phyloP scores from a whole-genome alignment of 2,329 filamentous ascomycete species.

The Aspergillus latus region DNA sequence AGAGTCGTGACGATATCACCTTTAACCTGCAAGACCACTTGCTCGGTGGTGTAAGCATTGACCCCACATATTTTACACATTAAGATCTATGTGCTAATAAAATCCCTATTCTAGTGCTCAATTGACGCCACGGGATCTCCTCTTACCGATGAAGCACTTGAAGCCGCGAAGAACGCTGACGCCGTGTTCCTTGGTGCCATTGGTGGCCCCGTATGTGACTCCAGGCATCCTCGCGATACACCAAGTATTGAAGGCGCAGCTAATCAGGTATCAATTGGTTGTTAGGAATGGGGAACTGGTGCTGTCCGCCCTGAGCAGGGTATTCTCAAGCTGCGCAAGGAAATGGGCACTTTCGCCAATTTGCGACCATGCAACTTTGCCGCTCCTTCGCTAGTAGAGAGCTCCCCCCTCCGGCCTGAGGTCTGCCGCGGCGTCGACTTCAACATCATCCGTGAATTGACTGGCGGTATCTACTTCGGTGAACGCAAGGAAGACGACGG shows the following conservation, averaged over 20 bases:
- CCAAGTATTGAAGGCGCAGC: neutral
- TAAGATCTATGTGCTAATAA: neutral
- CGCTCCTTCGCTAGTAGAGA: slow-evolving; percentile 77
- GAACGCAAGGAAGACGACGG: slow-evolving; percentile 75
- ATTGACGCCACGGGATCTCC: slow-evolving; percentile 79
- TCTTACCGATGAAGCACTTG: slow-evolving; percentile 78
- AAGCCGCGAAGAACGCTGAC: slow-evolving; percentile 79
- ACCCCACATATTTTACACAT: neutral
- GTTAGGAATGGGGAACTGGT: slow-evolving; percentile 84
- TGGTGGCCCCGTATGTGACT: slow-evolving; percentile 70
- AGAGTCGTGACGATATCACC: slow-evolving; percentile 66
- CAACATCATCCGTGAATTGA: slow-evolving; percentile 88
- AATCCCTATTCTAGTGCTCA: slow-evolving; percentile 63
- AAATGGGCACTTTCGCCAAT: slow-evolving; percentile 93
- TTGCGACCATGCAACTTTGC: slow-evolving; percentile 95
- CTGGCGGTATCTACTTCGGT: slow-evolving; percentile 93
- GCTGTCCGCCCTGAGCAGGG: slow-evolving; percentile 88
- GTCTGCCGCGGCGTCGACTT: slow-evolving; percentile 88
- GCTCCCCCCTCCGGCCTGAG: slow-evolving; percentile 81
- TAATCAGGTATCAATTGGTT: slow-evolving; percentile 5
- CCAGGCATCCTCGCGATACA: neutral
- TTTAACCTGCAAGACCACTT: slow-evolving; percentile 91
- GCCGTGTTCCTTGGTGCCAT: slow-evolving; percentile 91
- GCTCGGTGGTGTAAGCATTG: slow-evolving; percentile 75
- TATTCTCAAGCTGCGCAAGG: slow-evolving; percentile 84